A percentile compares a stretch with the other conserved stretches of the same genome.
Evolutionary conservation across 495 filamentous ascomycete species (phyloP).

Genomic region (Trichoderma erinaceum): DNA sequence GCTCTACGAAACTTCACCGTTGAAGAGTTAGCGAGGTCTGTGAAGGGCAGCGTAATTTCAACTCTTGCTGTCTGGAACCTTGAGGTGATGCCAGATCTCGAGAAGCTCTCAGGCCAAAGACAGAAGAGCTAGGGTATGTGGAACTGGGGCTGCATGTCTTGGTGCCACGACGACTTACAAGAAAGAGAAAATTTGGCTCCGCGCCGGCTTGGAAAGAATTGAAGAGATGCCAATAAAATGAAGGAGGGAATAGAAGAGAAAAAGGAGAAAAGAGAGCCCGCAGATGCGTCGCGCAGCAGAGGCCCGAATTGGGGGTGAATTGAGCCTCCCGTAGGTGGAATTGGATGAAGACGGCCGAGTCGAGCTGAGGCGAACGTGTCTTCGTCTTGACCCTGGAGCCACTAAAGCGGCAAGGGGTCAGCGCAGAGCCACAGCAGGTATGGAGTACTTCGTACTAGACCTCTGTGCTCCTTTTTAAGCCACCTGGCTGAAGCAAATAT

Average conservation of each 20-base stretch:
- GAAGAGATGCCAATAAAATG: not conserved
- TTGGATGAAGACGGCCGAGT: not conserved
- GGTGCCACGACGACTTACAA: not conserved
- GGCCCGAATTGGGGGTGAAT: not conserved
- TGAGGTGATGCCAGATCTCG: not conserved
- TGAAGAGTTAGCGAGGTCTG: not conserved
- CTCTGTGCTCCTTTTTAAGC: not conserved
- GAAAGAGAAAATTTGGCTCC: not conserved
- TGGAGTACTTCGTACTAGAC: not conserved
- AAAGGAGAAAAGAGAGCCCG: not conserved
- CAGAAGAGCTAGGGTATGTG: not conserved
- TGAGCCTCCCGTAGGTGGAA: not conserved
- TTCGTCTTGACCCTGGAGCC: conserved; percentile 2
- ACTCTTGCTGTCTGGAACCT: not conserved
- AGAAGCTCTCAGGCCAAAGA: not conserved
- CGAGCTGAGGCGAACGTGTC: conserved; percentile 12
- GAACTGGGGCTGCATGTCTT: not conserved
- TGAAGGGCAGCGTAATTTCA: not conserved
- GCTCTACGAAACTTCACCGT: conserved; percentile 18
- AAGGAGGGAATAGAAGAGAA: conserved; percentile 6
- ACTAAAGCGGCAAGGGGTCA: conserved; percentile 6
- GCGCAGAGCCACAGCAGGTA: not conserved
- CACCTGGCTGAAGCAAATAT: not conserved
- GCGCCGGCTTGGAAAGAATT: conserved; percentile 10
- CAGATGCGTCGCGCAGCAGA: conserved; percentile 10